Evolutionary conservation across 2,329 filamentous ascomycete species (phyloP), one percentile per base, ranked within the genome.

Genomic region (Pyricularia sp.): DNA sequence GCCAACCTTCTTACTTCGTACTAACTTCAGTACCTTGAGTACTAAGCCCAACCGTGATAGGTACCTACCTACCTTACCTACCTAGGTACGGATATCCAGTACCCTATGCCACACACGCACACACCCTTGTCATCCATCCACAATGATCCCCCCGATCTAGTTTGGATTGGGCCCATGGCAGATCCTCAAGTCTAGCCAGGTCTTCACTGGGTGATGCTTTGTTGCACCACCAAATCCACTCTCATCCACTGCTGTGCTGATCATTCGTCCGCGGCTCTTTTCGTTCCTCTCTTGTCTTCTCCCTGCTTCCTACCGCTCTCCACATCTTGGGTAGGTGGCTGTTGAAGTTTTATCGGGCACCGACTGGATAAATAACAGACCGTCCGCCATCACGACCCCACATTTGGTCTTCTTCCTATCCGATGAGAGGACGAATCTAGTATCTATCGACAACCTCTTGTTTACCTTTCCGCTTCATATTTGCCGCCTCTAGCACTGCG

Each of bases 301-400:
- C 28, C 30, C 24, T 59, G 26, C 55, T 59, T 59, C 55, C 24
- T 30, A 24, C 55, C 55, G 12, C 13, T 26, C 55, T 59, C 55
- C 55, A 28, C 55, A 59, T 59, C 55, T 59, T 59, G 24, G 26
- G 24, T 19, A 59, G 28, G 55, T 28, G 55, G 24, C 40, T 16
- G 16, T 62, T 30, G 22, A 35, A 60, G 63, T 30, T 55, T 60
- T 57, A 44, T 59, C 24, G 31, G 53, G 53, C 53, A 64, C n/a
- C 63, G 63, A 64, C 55, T 60, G 63, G 63, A 60, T 64, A 64
- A 64, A 64, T 64, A 64, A 60, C 24, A 24, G 44, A 55, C 26
- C 28, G 26, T 59, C 53, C 53, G 40, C 61, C 33, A 49, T 49
- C 61, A 40, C 35, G 35, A 44, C 61, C 61, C 61, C 61, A 62